Base-by-base conservation (phyloP, 225 moss, liverwort and hornwort species). In the Rhytidiadelphus loreus region DNA sequence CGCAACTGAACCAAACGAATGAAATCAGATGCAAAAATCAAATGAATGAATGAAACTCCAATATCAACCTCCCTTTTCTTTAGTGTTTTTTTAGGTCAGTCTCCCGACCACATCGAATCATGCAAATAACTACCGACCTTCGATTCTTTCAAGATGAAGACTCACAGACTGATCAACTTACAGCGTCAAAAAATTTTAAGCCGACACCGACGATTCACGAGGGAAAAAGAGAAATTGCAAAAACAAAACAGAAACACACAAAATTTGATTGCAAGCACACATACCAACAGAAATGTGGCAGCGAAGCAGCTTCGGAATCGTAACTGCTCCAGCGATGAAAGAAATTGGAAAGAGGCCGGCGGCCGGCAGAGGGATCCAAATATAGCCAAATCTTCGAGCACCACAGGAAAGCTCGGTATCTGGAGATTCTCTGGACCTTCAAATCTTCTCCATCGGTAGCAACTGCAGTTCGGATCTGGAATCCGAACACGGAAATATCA, bases 11-110 rank as follows among this genome's bases (percentile, higher is more conserved):
- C 43, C 53, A 78, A 83, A 88, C 78, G 78, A 89, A 91, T 86
- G 88, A 58, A 83, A 46, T 71, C 71, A 50, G 60, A 81, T 50
- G 87, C 80, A 66, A 33, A 87, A 52, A 41, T 39, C 41, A 19
- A 91, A 77, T 62, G 86, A 91, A 88, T 56, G 77, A 86, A 88
- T 83, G 86, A 80, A 83, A 83, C 71, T 81, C 58, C 46, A 32
- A 32, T 39, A 77, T 22, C 60, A 37, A 78, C 41, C 30, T 26
- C 56, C 57, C 70, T 37, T 35, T 43, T 48, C n/a, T 55, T 13
- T 33, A 7, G 48, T 32, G 52, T 6, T 60, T 25, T 48, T 59
- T 26, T 37, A 63, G 86, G 86, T 77, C 78, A 65, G 16, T 85
- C 80, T 71, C 33, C 35, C 53, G 25, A 37, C 30, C 69, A 60